Evolutionary conservation across 495 filamentous ascomycete genomes (phyloP).

Genomic region (Aspergillus incahuasiensis): DNA sequence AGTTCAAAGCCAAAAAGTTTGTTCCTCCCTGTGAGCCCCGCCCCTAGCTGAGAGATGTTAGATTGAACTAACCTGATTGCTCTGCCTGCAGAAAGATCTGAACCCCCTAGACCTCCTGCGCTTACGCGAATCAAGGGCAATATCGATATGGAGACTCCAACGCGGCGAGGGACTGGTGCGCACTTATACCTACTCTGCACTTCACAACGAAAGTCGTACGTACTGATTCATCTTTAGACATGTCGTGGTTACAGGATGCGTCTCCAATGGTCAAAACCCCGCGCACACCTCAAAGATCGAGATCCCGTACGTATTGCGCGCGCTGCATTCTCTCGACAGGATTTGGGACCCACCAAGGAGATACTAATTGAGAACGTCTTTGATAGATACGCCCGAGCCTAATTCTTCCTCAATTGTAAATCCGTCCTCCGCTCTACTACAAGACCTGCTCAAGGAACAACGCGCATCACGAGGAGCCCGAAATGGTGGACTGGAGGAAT

Average conservation of each 20-base stretch:
- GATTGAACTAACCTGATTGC: conserved; percentile 8
- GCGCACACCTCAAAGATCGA: conserved; percentile 22
- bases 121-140: conserved; percentile 36
- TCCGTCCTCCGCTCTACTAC: conserved; percentile 41
- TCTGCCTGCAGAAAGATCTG: conserved; percentile 17
- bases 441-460: conserved; percentile 47
- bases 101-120: conserved; percentile 31
- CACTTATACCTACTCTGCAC: not conserved
- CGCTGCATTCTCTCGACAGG: not conserved
- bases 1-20: conserved; percentile 23
- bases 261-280: conserved; percentile 22
- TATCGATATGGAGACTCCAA: conserved; percentile 36
- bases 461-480: conserved; percentile 37
- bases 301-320: conserved; percentile 7
- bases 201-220: not conserved
- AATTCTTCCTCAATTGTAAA: conserved; percentile 34
- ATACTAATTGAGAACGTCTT: conserved; percentile 12
- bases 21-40: conserved; percentile 6
- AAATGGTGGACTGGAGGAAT: conserved; percentile 22
- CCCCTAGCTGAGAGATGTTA: not conserved
- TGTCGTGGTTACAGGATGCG: conserved; percentile 36
- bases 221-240: conserved; percentile 21
- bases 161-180: conserved; percentile 21
- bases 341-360: not conserved
- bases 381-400: conserved; percentile 27